Evolutionary conservation across 1,139 yeast genomes (phyloP).

Genomic region (Lodderomyces theae): DNA sequence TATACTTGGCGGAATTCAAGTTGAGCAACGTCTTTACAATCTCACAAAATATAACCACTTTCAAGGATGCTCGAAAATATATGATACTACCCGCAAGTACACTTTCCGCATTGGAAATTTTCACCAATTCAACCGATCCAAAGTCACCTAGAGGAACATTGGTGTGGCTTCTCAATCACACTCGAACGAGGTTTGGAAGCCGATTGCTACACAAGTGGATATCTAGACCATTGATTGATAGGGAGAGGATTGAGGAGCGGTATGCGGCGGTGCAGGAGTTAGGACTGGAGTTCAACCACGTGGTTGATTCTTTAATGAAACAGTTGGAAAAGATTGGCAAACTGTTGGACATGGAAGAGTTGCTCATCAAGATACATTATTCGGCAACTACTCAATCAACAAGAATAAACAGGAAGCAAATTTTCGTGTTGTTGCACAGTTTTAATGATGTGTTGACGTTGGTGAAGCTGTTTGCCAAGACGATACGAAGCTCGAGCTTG

Average conservation of each 20-base stretch:
- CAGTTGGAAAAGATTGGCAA: slow-evolving; percentile 36
- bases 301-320: slow-evolving; percentile 52
- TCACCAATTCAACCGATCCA: slow-evolving; percentile 58
- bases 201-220: slow-evolving; percentile 72
- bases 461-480: slow-evolving; percentile 25
- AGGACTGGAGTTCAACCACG: slow-evolving; percentile 38
- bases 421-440: slow-evolving; percentile 55
- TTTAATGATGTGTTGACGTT: slow-evolving; percentile 38
- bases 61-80: slow-evolving; percentile 43
- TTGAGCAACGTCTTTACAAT: slow-evolving; percentile 56
- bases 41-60: slow-evolving; percentile 47
- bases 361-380: slow-evolving; percentile 67
- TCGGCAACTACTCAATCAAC: slow-evolving; percentile 33
- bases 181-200: slow-evolving; percentile 74
- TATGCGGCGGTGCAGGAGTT: slow-evolving; percentile 64
- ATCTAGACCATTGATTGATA: slow-evolving; percentile 61
- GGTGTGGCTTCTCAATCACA: slow-evolving; percentile 75
- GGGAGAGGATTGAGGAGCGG: slow-evolving; percentile 54
- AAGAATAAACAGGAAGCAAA: slow-evolving; percentile 62
- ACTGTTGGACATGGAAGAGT: slow-evolving; percentile 60
- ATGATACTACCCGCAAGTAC: slow-evolving; percentile 75
- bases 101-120: slow-evolving; percentile 68
- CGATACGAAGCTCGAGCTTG: slow-evolving; percentile 14
- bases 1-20: slow-evolving; percentile 61
- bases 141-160: slow-evolving; percentile 62